Conservation (phyloP, 2,329 filamentous ascomycete genomes). For the Trichoderma polysporum region DNA sequence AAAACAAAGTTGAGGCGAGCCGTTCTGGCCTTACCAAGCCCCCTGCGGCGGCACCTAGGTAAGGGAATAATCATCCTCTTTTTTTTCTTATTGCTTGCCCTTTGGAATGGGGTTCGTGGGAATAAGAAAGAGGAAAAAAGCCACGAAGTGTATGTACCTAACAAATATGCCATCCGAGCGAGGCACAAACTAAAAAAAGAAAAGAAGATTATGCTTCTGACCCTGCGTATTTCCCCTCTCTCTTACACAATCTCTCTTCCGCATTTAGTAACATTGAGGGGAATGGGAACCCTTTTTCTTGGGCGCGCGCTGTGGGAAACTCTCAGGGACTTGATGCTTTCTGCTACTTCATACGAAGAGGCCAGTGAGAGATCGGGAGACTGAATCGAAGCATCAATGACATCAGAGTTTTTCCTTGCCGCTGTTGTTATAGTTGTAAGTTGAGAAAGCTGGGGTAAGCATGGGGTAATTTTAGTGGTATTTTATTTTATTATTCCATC, state of each 20-base stretch:
- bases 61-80: too few species aligned
- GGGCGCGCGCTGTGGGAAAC: neutral
- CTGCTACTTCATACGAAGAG: neutral
- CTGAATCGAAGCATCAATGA: slow-evolving; percentile 5
- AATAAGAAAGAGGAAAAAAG: too few species aligned
- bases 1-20: neutral
- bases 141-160: too few species aligned
- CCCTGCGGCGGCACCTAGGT: too few species aligned
- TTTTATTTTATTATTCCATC: neutral
- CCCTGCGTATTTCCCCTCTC: neutral
- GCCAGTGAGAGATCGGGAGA: neutral
- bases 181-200: too few species aligned
- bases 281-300: too few species aligned
- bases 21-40: neutral
- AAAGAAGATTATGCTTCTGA: neutral
- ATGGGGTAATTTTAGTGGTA: neutral
- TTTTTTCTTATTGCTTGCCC: too few species aligned
- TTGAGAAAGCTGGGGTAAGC: neutral
- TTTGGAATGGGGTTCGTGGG: too few species aligned
- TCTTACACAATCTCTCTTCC: neutral
- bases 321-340: neutral
- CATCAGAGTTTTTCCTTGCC: neutral
- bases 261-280: too few species aligned
- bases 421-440: neutral
- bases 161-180: too few species aligned